Evolutionary conservation across 2,329 filamentous ascomycete species (phyloP).

Genomic region (Chaetomium olivaceum): DNA sequence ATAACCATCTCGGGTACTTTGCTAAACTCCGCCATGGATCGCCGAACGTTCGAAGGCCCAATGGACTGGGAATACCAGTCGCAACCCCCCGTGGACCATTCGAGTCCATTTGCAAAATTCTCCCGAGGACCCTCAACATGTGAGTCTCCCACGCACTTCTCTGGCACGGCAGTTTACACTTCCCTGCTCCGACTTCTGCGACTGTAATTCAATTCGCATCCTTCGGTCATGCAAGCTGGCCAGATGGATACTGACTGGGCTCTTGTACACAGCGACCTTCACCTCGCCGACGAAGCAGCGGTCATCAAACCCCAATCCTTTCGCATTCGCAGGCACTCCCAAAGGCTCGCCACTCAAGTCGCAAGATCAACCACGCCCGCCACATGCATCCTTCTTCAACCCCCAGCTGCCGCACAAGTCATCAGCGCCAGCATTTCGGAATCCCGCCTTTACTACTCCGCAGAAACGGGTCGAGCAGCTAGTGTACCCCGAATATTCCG

Average conservation of each 20-base stretch:
- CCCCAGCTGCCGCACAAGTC: conserved; percentile 45
- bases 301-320: conserved; percentile 32
- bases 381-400: conserved; percentile 50
- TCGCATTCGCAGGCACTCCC: conserved; percentile 25
- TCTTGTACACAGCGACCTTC: conserved; percentile 30
- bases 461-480: conserved; percentile 58
- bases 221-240: background rate
- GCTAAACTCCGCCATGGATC: conserved; percentile 45
- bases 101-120: conserved; percentile 62
- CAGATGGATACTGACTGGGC: conserved; percentile 18
- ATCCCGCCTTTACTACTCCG: conserved; percentile 65
- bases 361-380: conserved; percentile 44
- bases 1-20: background rate
- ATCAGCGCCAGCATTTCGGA: conserved; percentile 57
- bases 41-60: conserved; percentile 58
- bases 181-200: background rate
- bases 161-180: background rate
- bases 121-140: conserved; percentile 46
- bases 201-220: background rate
- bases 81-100: conserved; percentile 58
- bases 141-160: conserved; percentile 35
- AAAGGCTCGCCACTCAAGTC: conserved; percentile 34
- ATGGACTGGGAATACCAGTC: conserved; percentile 70
- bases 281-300: conserved; percentile 33
- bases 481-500: conserved; percentile 56